Evolutionary conservation across 805 yeast species (phyloP).

Genomic region (Yarrowia keelungensis): DNA sequence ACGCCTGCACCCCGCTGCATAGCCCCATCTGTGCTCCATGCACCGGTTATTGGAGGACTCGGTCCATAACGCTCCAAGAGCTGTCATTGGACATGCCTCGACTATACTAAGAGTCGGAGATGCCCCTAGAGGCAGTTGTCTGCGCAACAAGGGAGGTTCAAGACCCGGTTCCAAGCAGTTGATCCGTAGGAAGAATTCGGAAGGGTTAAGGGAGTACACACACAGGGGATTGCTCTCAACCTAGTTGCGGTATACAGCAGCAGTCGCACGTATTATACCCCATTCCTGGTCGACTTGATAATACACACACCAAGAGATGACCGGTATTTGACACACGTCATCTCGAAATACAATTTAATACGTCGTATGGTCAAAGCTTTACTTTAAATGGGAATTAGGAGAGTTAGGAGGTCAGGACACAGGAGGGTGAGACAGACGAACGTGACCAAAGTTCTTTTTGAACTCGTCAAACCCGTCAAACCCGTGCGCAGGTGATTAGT

Average conservation of each 20-base stretch:
- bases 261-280: neutral
- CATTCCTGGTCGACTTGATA: too few species aligned
- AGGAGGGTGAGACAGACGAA: too few species aligned
- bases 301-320: too few species aligned
- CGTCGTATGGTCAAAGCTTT: neutral
- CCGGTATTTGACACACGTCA: too few species aligned
- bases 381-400: too few species aligned
- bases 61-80: neutral
- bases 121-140: slow-evolving; percentile 11
- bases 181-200: neutral
- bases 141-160: neutral
- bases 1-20: neutral
- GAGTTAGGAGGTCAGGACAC: neutral
- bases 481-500: too few species aligned
- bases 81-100: slow-evolving; percentile 8
- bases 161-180: neutral
- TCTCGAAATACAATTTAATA: too few species aligned
- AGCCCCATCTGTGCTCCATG: neutral
- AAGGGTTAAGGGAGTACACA: too few species aligned
- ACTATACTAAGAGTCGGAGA: neutral
- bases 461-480: too few species aligned
- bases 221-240: neutral
- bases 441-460: too few species aligned
- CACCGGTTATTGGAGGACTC: slow-evolving; percentile 7
- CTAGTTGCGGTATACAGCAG: too few species aligned